Evolutionary conservation across 78 protist species (phyloP).

Genomic region (Mastigamoeba balamuthi): DNA sequence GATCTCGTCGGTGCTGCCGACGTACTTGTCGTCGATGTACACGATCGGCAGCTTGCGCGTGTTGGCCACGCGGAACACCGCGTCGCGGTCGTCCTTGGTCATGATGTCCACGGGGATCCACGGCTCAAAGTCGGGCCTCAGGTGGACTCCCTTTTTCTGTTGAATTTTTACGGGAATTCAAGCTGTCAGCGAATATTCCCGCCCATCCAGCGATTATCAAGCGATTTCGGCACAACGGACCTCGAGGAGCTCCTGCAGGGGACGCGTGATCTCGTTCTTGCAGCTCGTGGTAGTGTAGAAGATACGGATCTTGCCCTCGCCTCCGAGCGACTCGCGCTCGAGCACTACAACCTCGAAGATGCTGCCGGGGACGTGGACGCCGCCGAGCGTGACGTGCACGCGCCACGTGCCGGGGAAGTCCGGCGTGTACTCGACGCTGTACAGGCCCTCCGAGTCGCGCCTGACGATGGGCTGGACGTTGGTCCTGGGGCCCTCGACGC

Average conservation of each 20-base stretch:
- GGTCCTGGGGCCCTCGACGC: not conserved
- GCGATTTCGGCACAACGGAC: not conserved
- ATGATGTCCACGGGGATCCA: constrained; percentile 3
- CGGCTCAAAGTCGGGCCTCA: constrained; percentile 2
- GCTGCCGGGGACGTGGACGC: not conserved
- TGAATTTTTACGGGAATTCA: not conserved
- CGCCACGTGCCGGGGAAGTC: not conserved
- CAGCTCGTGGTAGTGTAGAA: not conserved
- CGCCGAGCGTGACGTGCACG: not conserved
- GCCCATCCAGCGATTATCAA: not conserved
- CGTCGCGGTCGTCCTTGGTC: not conserved
- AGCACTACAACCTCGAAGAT: not conserved
- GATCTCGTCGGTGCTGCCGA: not conserved
- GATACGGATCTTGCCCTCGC: not conserved
- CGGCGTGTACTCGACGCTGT: not conserved
- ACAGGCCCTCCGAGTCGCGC: not conserved
- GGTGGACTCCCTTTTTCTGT: not conserved
- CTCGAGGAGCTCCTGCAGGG: constrained; percentile 1
- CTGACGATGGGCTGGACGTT: not conserved
- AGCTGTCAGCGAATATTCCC: not conserved
- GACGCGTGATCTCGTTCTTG: not conserved
- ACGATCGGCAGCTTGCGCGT: not conserved
- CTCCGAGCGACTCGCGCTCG: not conserved
- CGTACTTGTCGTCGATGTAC: not conserved
- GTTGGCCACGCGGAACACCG: not conserved